These are phyloP conservation scores for Termitomyces sp. DNA, from an alignment of 768 basidiomycete genomes.

Conservation along the genomic window DNA sequence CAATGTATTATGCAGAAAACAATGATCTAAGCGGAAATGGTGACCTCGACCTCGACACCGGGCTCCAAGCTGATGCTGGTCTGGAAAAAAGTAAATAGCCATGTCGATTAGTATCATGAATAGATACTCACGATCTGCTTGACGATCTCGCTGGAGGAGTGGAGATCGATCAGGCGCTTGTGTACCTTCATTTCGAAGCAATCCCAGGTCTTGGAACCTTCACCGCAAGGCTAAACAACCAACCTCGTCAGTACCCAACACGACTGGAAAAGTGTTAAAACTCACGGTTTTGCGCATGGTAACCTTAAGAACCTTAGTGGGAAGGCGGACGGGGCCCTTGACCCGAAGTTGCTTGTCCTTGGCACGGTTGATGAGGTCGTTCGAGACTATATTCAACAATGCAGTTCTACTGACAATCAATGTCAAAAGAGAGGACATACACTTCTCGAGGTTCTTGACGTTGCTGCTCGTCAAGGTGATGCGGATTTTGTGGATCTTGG, in stretches of 20 bases:
- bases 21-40: constrained; percentile 67
- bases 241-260: neutral
- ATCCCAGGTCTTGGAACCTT: constrained; percentile 99
- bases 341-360: constrained; percentile 99
- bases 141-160: constrained; percentile 98
- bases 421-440: constrained; percentile 36
- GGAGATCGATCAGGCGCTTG: constrained; percentile 98
- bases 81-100: constrained; percentile 34
- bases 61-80: constrained; percentile 98
- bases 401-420: neutral
- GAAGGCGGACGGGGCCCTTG: constrained; percentile 97
- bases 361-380: constrained; percentile 95
- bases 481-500: constrained; percentile 98
- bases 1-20: neutral
- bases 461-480: constrained; percentile 99
- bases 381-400: constrained; percentile 59
- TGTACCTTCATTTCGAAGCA: constrained; percentile 98
- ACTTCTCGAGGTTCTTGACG: constrained; percentile 98
- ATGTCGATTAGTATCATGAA: neutral
- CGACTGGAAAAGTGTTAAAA: constrained; percentile 9
- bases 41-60: constrained; percentile 98
- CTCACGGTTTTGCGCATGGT: constrained; percentile 97
- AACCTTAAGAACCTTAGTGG: constrained; percentile 98
- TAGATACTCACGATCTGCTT: constrained; percentile 91
- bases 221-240: constrained; percentile 87